These are phyloP conservation scores for Verticillium albo-atrum DNA, from an alignment of 2,329 filamentous ascomycete species.

Conservation along the genomic window DNA sequence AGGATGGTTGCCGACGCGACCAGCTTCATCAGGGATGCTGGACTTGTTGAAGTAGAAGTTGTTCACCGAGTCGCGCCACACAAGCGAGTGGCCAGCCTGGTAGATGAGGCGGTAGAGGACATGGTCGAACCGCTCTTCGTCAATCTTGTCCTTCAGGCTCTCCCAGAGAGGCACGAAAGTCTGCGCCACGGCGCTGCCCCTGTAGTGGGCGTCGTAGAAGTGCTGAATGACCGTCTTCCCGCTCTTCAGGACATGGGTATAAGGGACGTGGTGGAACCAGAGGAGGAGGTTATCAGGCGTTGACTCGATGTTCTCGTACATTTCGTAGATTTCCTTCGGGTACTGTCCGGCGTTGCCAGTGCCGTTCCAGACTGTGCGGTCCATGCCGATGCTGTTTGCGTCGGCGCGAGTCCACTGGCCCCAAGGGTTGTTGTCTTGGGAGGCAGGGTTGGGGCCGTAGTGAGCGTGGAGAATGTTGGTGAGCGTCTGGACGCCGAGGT, in stretches of 20 bases:
- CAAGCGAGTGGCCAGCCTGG: conserved; percentile 65
- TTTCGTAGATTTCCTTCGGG: conserved; percentile 50
- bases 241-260: conserved; percentile 56
- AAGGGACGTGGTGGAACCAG: conserved; percentile 73
- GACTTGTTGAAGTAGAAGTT: conserved; percentile 60
- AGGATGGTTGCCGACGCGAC: conserved; percentile 56
- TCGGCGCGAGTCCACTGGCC: conserved; percentile 70
- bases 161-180: conserved; percentile 52
- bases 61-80: conserved; percentile 66
- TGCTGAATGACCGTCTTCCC: conserved; percentile 66
- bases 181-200: conserved; percentile 55
- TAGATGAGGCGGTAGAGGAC: conserved; percentile 55
- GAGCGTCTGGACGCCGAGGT: conserved; percentile 65
- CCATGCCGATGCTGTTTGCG: conserved; percentile 59
- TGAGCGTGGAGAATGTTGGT: conserved; percentile 64
- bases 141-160: conserved; percentile 49
- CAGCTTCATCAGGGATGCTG: conserved; percentile 50
- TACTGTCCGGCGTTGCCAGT: conserved; percentile 65
- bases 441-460: conserved; percentile 63
- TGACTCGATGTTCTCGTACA: conserved; percentile 56
- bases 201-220: conserved; percentile 61
- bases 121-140: conserved; percentile 55
- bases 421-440: conserved; percentile 64
- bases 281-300: conserved; percentile 65
- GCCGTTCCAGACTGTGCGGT: conserved; percentile 63